Evolutionary conservation across 371 early-diverging fungal genomes (phyloP).

Genomic region (Basidiobolus meristosporus): DNA sequence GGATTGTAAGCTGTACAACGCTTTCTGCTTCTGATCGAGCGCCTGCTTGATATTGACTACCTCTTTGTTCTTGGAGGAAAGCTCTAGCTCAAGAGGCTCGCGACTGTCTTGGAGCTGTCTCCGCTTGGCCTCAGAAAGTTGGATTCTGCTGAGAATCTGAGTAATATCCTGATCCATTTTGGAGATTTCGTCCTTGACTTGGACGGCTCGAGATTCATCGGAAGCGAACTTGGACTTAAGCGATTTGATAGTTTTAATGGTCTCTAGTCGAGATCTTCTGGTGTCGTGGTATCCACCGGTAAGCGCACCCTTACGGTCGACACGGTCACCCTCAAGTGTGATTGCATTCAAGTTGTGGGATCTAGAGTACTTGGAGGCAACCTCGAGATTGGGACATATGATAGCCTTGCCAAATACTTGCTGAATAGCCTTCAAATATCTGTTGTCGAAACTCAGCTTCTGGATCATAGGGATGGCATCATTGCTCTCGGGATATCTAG

Average conservation of each 20-base stretch:
- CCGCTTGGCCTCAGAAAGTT: constrained; percentile 20
- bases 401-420: constrained; percentile 84
- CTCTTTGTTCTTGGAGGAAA: constrained; percentile 24
- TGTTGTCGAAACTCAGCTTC: constrained; percentile 45
- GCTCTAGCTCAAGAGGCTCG: constrained; percentile 24
- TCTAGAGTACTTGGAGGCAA: constrained; percentile 60
- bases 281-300: constrained; percentile 81
- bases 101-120: constrained; percentile 22
- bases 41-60: constrained; percentile 21
- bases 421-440: constrained; percentile 46
- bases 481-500: constrained; percentile 43
- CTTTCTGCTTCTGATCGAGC: constrained; percentile 19
- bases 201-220: constrained; percentile 18
- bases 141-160: constrained; percentile 20
- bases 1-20: constrained; percentile 12
- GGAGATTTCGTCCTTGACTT: constrained; percentile 23
- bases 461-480: constrained; percentile 74
- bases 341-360: constrained; percentile 61
- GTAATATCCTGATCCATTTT: constrained; percentile 55
- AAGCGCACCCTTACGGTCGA: constrained; percentile 83
- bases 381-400: constrained; percentile 74
- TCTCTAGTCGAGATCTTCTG: constrained; percentile 54
- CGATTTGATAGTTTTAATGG: constrained; percentile 23
- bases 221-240: constrained; percentile 18
- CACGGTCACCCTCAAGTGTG: constrained; percentile 81